These are phyloP conservation scores for Oryza rufipogon DNA, from an alignment of 176 grass and related monocot genomes.

Conservation along the genomic window DNA sequence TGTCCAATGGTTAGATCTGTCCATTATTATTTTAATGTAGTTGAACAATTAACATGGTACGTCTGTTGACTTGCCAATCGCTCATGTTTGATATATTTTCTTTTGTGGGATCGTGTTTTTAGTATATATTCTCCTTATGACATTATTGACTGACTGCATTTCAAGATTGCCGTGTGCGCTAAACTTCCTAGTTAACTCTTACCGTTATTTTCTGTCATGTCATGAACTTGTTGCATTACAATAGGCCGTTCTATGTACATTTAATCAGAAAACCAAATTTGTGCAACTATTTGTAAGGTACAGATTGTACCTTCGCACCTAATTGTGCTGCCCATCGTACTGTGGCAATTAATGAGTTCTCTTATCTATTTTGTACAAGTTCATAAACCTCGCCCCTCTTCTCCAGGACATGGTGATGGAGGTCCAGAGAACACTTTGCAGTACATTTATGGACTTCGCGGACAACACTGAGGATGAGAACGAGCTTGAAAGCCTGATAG, in stretches of 20 bases:
- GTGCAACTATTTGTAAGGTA: not conserved
- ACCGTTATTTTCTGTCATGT: not conserved
- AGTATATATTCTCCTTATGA: not conserved
- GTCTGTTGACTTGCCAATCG: not conserved
- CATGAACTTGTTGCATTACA: not conserved
- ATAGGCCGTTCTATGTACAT: not conserved
- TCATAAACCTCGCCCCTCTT: slow-evolving; percentile 8
- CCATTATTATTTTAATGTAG: slow-evolving; percentile 14
- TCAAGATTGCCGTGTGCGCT: not conserved
- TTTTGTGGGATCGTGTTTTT: not conserved
- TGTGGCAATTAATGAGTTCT: slow-evolving; percentile 24
- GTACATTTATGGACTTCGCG: slow-evolving; percentile 62
- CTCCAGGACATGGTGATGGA: slow-evolving; percentile 76
- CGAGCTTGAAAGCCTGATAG: slow-evolving; percentile 73
- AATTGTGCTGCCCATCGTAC: not conserved
- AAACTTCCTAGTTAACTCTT: not conserved
- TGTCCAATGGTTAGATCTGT: slow-evolving; percentile 25
- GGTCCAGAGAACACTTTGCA: slow-evolving; percentile 66
- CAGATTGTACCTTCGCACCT: slow-evolving; percentile 1
- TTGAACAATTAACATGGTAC: not conserved
- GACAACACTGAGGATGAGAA: slow-evolving; percentile 72
- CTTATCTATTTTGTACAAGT: not conserved
- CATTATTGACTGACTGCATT: not conserved
- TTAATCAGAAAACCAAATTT: not conserved
- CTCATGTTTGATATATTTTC: not conserved